Evolutionary conservation across 192 early-diverging fungal species (phyloP).

Genomic region (Chytriomyces sp.): DNA sequence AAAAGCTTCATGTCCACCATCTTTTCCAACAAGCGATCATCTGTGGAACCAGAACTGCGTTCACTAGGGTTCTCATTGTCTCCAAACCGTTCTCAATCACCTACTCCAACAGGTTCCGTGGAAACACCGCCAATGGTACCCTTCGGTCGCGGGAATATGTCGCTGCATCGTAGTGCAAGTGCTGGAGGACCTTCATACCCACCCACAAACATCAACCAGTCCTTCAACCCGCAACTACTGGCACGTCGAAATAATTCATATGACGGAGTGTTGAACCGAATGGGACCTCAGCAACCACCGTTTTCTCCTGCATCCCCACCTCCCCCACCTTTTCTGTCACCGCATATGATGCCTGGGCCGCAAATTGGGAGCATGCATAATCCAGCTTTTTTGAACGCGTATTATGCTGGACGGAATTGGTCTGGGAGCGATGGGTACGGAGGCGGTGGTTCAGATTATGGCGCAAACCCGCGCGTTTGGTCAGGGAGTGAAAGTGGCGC

Average conservation of each 20-base stretch:
- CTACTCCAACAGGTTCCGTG: neutral
- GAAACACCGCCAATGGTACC: neutral
- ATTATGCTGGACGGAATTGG: neutral
- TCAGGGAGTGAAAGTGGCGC: neutral
- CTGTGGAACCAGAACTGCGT: too few relatives aligned
- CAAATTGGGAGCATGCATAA: neutral
- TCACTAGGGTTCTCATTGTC: too few relatives aligned
- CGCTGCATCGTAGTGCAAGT: too few relatives aligned
- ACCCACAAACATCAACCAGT: too few relatives aligned
- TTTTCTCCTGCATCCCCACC: neutral
- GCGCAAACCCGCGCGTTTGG: neutral
- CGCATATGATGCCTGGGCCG: neutral
- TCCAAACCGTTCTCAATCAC: too few relatives aligned
- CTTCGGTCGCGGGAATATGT: too few relatives aligned
- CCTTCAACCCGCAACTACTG: too few relatives aligned
- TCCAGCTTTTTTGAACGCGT: too few relatives aligned
- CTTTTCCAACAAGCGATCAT: neutral
- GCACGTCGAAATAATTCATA: too few relatives aligned
- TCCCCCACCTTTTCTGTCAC: neutral
- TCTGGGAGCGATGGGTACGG: conserved; percentile 12
- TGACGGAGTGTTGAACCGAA: too few relatives aligned
- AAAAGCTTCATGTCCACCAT: conserved; percentile 13
- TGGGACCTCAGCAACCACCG: too few relatives aligned
- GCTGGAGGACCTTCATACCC: too few relatives aligned
- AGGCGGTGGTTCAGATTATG: neutral